Base-by-base conservation (phyloP, 306 rosid genomes). In the Sicyos edulis region DNA sequence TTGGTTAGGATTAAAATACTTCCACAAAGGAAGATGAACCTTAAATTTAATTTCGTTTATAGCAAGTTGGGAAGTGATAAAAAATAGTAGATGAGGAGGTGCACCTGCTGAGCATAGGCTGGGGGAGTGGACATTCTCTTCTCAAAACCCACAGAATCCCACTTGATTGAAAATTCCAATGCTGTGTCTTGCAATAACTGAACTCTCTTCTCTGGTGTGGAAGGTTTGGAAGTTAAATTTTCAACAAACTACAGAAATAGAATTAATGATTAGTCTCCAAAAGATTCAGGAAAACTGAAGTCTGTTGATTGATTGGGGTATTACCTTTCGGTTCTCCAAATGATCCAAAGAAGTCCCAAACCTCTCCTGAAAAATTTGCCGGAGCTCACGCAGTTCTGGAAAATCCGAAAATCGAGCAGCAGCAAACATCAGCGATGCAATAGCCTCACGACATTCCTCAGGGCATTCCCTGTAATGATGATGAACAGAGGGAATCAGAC, bases 331-430 rank as follows among this genome's bases (percentile, higher is more conserved):
- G 78, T 91, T 88, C 75, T 80, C 96, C 72, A 79, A 80, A 78
- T 83, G 84, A 54, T 86, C 89, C 64, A 88, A 40, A 55, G 89
- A 79, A 80, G 79, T 81, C 60, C 74, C 89, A 5, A 84, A 93
- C 86, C 88, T 86, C 86, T 91, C 91, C 74, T 87, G 91, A 82
- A 93, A 87, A 49, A 82, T 81, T 75, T 91, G 92, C 76, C 99
- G 83, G 29, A 93, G 90, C 24, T 93, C 95, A 11, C 99, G 99
- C 77, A 93, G 78, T 83, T 93, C 99, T 34, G 99, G 99, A 76
- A 93, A 81, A 86, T 93, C 96, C 58, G 97, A 93, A 85, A 91
- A 91, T 78, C 96, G 78, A 55, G 99, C 97, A n/a, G 99, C 97
- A 6, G 97, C 92, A 80, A 84, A 47, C 96, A 87, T 87, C 71